Conservation (phyloP, 2,329 filamentous ascomycete species). For the Stagonosporopsis rhizophila region DNA sequence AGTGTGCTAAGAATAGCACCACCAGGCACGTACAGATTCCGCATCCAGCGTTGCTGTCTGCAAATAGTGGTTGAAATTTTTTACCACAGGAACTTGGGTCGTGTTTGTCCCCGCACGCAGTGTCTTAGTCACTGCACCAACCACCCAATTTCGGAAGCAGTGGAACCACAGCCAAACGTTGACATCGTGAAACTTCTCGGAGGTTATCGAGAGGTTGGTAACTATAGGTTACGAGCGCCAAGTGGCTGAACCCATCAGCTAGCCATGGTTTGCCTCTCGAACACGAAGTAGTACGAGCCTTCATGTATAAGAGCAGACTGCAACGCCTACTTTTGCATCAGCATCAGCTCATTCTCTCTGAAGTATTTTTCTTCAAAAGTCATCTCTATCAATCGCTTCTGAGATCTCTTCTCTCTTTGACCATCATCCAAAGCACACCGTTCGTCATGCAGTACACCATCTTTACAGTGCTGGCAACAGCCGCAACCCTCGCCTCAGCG, state of each 20-base stretch:
- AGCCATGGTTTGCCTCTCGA: constrained; percentile 4
- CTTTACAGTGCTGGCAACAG: constrained; percentile 22
- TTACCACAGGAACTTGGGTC: background rate
- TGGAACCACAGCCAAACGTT: background rate
- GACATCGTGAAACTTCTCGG: background rate
- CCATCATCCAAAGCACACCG: background rate
- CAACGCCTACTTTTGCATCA: background rate
- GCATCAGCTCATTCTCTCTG: background rate
- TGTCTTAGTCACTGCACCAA: constrained; percentile 1
- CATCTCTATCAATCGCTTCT: background rate
- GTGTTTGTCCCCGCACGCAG: background rate
- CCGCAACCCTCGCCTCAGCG: constrained; percentile 19
- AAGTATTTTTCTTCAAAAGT: background rate
- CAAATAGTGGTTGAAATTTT: background rate
- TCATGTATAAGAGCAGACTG: constrained; percentile 5
- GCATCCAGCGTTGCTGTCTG: background rate
- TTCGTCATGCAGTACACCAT: constrained; percentile 27
- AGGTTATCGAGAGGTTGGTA: constrained; percentile 5
- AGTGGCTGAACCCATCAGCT: constrained; percentile 6
- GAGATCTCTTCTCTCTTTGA: background rate
- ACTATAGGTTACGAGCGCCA: constrained; percentile 4
- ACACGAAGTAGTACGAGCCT: constrained; percentile 2
- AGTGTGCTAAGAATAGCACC: background rate
- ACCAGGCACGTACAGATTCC: background rate
- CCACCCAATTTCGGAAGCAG: constrained; percentile 2